Evolutionary conservation across 257 asterid species (phyloP).

Genomic region (Lithospermum erythrorhizon): DNA sequence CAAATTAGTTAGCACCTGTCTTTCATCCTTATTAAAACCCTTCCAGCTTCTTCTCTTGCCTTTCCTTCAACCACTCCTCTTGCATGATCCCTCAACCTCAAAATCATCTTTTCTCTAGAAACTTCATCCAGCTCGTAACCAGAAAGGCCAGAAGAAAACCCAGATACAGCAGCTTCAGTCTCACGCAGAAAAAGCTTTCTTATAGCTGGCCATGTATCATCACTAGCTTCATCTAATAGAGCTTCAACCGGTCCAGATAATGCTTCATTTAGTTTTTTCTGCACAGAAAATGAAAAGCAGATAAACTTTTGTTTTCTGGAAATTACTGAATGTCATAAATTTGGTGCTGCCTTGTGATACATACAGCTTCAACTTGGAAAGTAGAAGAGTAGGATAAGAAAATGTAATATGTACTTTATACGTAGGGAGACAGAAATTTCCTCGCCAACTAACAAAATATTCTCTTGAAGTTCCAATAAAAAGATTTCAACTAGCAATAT

Average conservation of each 20-base stretch:
- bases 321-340: too few species aligned
- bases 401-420: too few species aligned
- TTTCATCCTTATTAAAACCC: slow-evolving; percentile 86
- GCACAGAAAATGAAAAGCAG: slow-evolving; percentile 17
- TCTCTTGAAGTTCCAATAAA: too few species aligned
- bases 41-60: slow-evolving; percentile 92
- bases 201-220: slow-evolving; percentile 88
- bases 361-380: too few species aligned
- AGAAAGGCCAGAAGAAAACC: slow-evolving; percentile 57
- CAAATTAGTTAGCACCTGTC: slow-evolving; percentile 47
- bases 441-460: too few species aligned
- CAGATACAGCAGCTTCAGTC: slow-evolving; percentile 51
- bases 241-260: slow-evolving; percentile 86
- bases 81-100: slow-evolving; percentile 53
- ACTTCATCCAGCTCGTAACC: slow-evolving; percentile 82
- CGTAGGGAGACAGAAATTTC: too few species aligned
- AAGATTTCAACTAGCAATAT: too few species aligned
- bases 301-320: too few species aligned
- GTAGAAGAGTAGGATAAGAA: too few species aligned
- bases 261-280: slow-evolving; percentile 69
- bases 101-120: slow-evolving; percentile 49
- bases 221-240: slow-evolving; percentile 79
- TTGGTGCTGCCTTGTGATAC: too few species aligned
- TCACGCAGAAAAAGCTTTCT: slow-evolving; percentile 61
- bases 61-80: slow-evolving; percentile 82